phyloP scores from a whole-genome alignment of 805 yeast genomes.

The Saccharomycopsis babjevae region DNA sequence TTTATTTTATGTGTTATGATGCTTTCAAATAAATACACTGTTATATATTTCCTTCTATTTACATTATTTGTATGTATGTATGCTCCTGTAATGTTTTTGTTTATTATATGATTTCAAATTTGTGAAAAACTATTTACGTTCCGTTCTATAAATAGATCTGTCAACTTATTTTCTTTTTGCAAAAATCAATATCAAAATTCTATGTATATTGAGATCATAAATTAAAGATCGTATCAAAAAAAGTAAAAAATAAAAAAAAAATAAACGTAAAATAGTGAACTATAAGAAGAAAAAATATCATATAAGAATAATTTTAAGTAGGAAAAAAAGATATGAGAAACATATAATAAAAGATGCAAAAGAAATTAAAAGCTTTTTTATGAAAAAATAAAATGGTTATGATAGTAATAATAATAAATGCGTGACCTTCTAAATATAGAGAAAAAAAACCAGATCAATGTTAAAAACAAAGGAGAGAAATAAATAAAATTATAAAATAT shows the following conservation, averaged over 20 bases:
- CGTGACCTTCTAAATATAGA: not conserved
- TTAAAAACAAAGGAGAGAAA: not conserved
- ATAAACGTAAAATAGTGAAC: not conserved
- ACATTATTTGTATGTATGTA: too few relatives aligned
- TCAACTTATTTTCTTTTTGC: not conserved
- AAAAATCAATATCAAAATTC: not conserved
- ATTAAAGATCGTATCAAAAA: not conserved
- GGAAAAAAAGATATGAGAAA: not conserved
- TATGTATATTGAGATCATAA: not conserved
- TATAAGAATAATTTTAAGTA: not conserved
- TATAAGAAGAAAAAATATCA: not conserved
- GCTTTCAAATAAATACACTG: not conserved
- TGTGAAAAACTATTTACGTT: too few relatives aligned
- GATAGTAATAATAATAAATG: not conserved
- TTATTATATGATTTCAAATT: too few relatives aligned
- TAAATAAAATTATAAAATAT: not conserved
- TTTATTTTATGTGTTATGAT: not conserved
- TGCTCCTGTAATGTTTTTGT: too few relatives aligned
- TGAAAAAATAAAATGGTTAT: not conserved
- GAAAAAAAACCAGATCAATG: not conserved
- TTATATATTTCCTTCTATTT: not conserved
- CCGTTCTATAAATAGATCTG: not conserved
- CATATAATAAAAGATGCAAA: not conserved
- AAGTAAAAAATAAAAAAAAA: not conserved
- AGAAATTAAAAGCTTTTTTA: not conserved